Base-by-base conservation (phyloP, 768 basidiomycete genomes). In the Trametes cubensis region DNA sequence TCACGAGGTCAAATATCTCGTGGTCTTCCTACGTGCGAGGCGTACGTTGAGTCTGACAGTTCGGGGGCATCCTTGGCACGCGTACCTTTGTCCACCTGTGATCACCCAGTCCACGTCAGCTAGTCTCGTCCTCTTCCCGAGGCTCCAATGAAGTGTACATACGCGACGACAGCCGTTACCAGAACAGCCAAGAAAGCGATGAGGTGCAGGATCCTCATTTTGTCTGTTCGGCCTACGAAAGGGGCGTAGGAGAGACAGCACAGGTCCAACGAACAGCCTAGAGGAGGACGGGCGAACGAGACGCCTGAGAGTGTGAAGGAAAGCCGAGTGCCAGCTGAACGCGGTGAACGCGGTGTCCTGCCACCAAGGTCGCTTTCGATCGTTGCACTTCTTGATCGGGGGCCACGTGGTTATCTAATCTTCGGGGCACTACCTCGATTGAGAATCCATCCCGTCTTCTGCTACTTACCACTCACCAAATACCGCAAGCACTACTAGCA, bases 1-100 rank as follows among this genome's bases (percentile, higher is more conserved):
- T 83, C 61, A 96, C 94, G 15, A 97, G 82, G 76, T 97, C 95
- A 71, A 98, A 98, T 40, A 98, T 95, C 75, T 98, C 95, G 79
- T 97, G 84, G 77, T 98, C 95, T 76, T 95, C 90, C 89, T 94
- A 25, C 48, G 18, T 34, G 5, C 25, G 34, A 25, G 17, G 20
- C n/a, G 8, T 20, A 21, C 6, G 18, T 58, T 11, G 14, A 60
- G 46, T 39, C 10, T 21, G 2, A 25, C 6, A 21, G 11, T n/a
- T 18, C 6, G 13, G 18, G 25, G 8, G 14, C 14, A 41, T 26
- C 4, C 18, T 30, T 10, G 55, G 7, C 15, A 48, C 18, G 63
- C 74, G 56, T 61, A 88, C 88, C 76, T 88, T 90, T 52, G 88
- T 86, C 89, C 89, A 91, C 68, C 88, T 89, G 58, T 21, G 60